Conservation (phyloP, 2,329 filamentous ascomycete genomes). For the Scedosporium apiospermum region DNA sequence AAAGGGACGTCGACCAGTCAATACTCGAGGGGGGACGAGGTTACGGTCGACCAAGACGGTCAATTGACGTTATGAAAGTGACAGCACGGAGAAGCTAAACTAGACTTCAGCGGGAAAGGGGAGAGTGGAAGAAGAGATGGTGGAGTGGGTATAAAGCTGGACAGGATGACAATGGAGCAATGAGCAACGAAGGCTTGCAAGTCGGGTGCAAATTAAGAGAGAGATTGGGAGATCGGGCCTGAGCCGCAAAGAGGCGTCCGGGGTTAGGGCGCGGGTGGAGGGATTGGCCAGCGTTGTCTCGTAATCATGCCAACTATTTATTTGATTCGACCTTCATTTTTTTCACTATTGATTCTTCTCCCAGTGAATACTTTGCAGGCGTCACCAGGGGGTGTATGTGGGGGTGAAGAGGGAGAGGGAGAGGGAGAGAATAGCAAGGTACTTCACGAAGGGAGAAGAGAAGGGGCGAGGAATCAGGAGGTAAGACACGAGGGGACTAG, state of each 20-base stretch:
- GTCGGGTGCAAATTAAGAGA: not conserved
- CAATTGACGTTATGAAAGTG: not conserved
- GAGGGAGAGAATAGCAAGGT: not conserved
- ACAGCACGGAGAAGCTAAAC: not conserved
- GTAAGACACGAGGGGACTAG: not conserved
- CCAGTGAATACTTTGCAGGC: not conserved
- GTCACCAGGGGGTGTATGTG: not conserved
- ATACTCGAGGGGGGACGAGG: not conserved
- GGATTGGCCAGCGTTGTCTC: not conserved
- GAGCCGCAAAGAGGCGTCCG: not conserved
- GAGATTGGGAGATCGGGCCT: not conserved
- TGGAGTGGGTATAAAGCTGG: not conserved
- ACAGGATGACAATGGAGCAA: not conserved
- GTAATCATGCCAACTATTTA: not conserved
- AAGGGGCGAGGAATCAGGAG: not conserved
- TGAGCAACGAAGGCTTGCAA: not conserved
- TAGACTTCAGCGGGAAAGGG: not conserved
- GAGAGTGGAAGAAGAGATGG: not conserved
- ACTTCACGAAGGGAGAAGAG: not conserved
- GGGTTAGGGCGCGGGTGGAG: not conserved
- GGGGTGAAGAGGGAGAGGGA: not conserved
- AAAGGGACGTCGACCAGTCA: not conserved
- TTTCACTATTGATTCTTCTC: too few relatives aligned
- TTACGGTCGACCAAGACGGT: not conserved
- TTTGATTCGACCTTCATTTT: not conserved